A percentile compares a stretch with the other conserved stretches of the same genome.
phyloP scores from a whole-genome alignment of 1,139 yeast species.

The Blastobotrys serpentis region DNA sequence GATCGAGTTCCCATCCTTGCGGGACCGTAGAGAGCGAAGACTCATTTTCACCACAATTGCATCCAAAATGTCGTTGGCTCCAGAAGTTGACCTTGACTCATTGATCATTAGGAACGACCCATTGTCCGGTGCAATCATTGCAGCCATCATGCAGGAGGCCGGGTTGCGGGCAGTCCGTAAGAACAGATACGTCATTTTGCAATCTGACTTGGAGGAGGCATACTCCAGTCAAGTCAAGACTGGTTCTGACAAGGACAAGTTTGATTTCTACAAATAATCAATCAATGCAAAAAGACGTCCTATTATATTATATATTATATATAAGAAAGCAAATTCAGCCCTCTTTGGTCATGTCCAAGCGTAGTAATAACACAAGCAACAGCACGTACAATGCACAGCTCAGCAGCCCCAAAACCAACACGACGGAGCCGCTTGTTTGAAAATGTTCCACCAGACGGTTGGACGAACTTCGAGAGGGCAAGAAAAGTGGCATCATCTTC shows the following conservation, averaged over 20 bases:
- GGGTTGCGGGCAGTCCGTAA: slow-evolving; percentile 97
- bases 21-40: slow-evolving; percentile 97
- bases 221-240: slow-evolving; percentile 95
- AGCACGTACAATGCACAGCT: slow-evolving; percentile 33
- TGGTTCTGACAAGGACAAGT: slow-evolving; percentile 93
- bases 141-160: slow-evolving; percentile 99
- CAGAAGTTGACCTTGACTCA: slow-evolving; percentile 95
- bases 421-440: slow-evolving; percentile 35
- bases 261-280: slow-evolving; percentile 85
- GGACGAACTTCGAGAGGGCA: slow-evolving; percentile 20
- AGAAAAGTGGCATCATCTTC: slow-evolving; percentile 25
- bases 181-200: slow-evolving; percentile 93
- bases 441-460: slow-evolving; percentile 22
- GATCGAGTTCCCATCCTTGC: slow-evolving; percentile 92
- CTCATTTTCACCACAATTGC: slow-evolving; percentile 94
- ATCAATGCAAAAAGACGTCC: neutral
- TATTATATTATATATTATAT: neutral
- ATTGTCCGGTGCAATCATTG: slow-evolving; percentile 94
- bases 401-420: slow-evolving; percentile 32
- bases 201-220: slow-evolving; percentile 95
- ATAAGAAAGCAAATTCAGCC: neutral
- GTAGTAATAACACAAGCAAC: slow-evolving; percentile 26
- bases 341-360: slow-evolving; percentile 10
- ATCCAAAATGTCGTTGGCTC: slow-evolving; percentile 96
- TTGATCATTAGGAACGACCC: slow-evolving; percentile 95